Base-by-base conservation (phyloP, 371 early-diverging fungal genomes). In the Apophysomyces ossiformis region DNA sequence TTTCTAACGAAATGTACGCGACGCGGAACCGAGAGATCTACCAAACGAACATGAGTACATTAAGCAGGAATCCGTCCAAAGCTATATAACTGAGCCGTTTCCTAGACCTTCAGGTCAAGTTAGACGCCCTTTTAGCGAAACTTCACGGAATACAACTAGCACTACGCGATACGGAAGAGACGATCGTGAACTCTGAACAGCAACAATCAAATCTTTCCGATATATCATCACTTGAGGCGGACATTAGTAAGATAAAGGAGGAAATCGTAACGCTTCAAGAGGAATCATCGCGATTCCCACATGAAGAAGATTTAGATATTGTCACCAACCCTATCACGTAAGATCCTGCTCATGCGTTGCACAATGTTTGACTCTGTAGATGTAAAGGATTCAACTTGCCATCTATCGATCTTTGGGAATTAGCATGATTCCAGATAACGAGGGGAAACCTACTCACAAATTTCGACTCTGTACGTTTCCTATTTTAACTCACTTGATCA, bases 371-470 rank as follows among this genome's bases (percentile, higher is more conserved):
- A 16, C 21, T 21, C 26, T 21, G 21, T 8, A 21, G 0, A 21
- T 7, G 5, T 18, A 9, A 50, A 50, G 54, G 16, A 50, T 50
- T 4, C n/a, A 50, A 50, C 16, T 21, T 21, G 54, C 54, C 11
- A 50, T 50, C 2, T 50, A 50, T 21, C 54, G 54, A 21, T 50
- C 54, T 21, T 21, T 50, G 16, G 54, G 54, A n/a, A 50, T 50
- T 26, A 50, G 5, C 9, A 50, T 50, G 54, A 16, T 50, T 50
- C 21, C 54, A 16, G 54, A 50, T 50, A 16, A 50, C 21, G 54
- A 50, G 21, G 54, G 54, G 18, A 50, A 50, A 9, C 18, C 54
- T 11, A 50, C 54, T 21, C 8, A 21, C 54, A 50, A 50, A 21
- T 50, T 50, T 21, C 54, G 54, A 18, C 21, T 50, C 5, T 50